These are phyloP conservation scores for Kuraishia ogatae DNA, from an alignment of 805 yeast genomes.

Conservation along the genomic window DNA sequence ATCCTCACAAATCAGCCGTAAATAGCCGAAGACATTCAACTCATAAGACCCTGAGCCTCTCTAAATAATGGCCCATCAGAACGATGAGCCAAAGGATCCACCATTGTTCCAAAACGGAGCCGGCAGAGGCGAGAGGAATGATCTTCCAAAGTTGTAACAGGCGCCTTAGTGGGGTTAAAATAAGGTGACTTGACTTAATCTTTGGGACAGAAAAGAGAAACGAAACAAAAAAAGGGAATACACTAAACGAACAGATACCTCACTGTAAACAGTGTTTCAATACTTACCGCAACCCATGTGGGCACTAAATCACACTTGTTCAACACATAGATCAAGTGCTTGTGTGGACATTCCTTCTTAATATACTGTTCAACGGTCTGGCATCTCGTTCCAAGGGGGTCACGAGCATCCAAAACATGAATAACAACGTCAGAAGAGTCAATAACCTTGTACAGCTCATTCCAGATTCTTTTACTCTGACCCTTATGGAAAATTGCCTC, in stretches of 20 bases:
- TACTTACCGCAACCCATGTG: slow-evolving; percentile 98
- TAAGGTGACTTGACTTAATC: slow-evolving; percentile 74
- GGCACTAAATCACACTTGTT: slow-evolving; percentile 98
- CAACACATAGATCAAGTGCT: slow-evolving; percentile 87
- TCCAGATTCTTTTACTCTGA: slow-evolving; percentile 98
- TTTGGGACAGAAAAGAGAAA: slow-evolving; percentile 44
- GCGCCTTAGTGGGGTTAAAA: slow-evolving; percentile 43
- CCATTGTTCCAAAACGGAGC: slow-evolving; percentile 40
- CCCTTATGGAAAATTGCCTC: slow-evolving; percentile 96
- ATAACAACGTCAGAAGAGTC: slow-evolving; percentile 97
- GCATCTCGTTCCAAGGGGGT: slow-evolving; percentile 95
- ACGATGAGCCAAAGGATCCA: slow-evolving; percentile 31
- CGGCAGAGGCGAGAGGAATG: slow-evolving; percentile 47
- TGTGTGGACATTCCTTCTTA: slow-evolving; percentile 90
- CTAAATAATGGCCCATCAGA: slow-evolving; percentile 32
- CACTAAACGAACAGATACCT: slow-evolving; percentile 1
- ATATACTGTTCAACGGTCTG: slow-evolving; percentile 88
- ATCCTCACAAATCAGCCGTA: slow-evolving; percentile 24
- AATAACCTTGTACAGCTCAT: slow-evolving; percentile 91
- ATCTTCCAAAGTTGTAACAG: slow-evolving; percentile 99
- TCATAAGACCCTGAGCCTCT: slow-evolving; percentile 57
- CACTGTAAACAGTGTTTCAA: slow-evolving; percentile 38
- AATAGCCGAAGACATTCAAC: slow-evolving; percentile 53
- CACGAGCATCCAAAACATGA: slow-evolving; percentile 95
- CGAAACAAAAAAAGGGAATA: slow-evolving; percentile 5